Evolutionary conservation across 768 basidiomycete species (phyloP).

Genomic region (Kwoniella heveanensis): DNA sequence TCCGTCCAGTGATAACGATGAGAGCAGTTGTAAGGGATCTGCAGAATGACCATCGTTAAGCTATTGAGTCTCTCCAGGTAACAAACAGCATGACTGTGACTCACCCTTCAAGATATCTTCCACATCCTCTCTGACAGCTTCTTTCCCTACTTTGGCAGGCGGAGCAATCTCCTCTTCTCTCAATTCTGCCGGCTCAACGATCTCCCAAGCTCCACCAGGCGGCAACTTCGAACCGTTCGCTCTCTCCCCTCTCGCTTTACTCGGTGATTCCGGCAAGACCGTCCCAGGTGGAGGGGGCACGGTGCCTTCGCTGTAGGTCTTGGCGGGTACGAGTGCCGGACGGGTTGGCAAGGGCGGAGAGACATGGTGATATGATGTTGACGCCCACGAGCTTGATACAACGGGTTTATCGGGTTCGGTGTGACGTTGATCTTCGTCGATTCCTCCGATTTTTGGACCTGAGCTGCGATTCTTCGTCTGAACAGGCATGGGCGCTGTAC

Average conservation of each 20-base stretch:
- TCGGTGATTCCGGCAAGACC: constrained; percentile 15
- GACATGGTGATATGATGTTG: constrained; percentile 33
- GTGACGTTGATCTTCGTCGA: neutral
- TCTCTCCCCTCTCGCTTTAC: neutral
- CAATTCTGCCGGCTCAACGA: constrained; percentile 38
- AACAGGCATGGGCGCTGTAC: constrained; percentile 16
- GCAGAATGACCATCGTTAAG: neutral
- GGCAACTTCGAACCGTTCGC: constrained; percentile 34
- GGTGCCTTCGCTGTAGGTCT: constrained; percentile 42
- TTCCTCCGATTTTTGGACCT: constrained; percentile 3
- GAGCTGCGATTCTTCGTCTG: neutral
- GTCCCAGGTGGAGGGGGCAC: constrained; percentile 41
- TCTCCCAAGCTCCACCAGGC: constrained; percentile 52
- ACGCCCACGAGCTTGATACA: constrained; percentile 33
- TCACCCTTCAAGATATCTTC: constrained; percentile 77
- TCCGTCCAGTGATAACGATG: constrained; percentile 25
- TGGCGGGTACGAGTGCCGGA: constrained; percentile 26
- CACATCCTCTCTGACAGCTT: constrained; percentile 67
- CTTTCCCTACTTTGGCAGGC: constrained; percentile 55
- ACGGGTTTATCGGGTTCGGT: constrained; percentile 3
- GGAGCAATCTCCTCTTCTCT: constrained; percentile 21
- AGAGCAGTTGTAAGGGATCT: constrained; percentile 29
- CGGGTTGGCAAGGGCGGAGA: constrained; percentile 27
- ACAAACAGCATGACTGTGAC: constrained; percentile 27
- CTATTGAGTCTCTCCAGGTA: too few relatives aligned